Evolutionary conservation across 129 eudicot genomes (phyloP).

Genomic region (Lonicera japonica): DNA sequence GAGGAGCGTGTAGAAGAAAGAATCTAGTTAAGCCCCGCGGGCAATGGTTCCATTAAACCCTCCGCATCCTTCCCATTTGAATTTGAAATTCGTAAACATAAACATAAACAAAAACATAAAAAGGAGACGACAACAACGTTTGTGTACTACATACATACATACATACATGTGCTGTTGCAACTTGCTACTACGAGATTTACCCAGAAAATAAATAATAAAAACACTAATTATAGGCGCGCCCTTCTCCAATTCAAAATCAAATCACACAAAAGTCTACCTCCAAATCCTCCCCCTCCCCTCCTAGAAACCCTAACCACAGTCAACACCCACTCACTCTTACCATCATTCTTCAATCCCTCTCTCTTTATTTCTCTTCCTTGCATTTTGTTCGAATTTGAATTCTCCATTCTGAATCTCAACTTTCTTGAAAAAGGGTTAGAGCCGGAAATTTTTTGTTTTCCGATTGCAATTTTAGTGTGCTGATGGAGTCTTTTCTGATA

Average conservation of each 20-base stretch:
- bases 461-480: not conserved
- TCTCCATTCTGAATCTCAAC: constrained; percentile 17
- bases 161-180: constrained; percentile 1
- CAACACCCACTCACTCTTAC: not conserved
- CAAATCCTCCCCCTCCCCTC: not conserved
- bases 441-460: not conserved
- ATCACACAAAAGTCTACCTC: not conserved
- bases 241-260: constrained; percentile 2
- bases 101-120: no score
- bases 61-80: no score
- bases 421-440: constrained; percentile 10
- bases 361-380: not conserved
- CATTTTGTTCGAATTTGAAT: not conserved
- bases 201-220: not conserved
- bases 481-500: constrained; percentile 20
- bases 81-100: no score
- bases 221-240: not conserved
- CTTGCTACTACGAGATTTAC: not conserved
- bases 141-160: not conserved
- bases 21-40: no score
- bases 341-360: not conserved
- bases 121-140: no score
- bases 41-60: no score
- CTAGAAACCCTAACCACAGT: not conserved
- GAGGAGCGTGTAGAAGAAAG: no score